Evolutionary conservation across 2,329 filamentous ascomycete species (phyloP).

Genomic region (Aureobasidium zeae): DNA sequence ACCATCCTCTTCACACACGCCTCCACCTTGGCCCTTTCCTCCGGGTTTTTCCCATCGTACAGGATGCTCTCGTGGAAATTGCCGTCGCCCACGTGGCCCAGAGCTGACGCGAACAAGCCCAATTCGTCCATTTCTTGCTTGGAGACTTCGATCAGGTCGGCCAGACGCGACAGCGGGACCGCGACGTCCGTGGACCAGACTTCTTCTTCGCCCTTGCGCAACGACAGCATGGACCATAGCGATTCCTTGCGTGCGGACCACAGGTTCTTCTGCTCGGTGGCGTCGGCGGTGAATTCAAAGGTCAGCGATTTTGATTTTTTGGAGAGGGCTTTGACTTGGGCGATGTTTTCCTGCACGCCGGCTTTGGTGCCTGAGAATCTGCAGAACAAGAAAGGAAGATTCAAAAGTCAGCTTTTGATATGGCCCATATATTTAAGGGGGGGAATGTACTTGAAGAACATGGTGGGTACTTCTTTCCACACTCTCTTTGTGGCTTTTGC

Average conservation of each 20-base stretch:
- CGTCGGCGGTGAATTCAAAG: conserved; percentile 48
- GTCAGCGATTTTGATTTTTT: conserved; percentile 47
- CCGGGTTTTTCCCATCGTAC: conserved; percentile 62
- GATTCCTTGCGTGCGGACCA: conserved; percentile 54
- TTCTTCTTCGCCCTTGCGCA: conserved; percentile 46
- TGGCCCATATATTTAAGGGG: neutral
- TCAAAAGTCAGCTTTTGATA: too few relatives aligned
- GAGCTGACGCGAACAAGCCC: conserved; percentile 74
- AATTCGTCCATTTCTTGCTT: conserved; percentile 84
- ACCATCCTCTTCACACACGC: conserved; percentile 84
- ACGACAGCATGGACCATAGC: conserved; percentile 51
- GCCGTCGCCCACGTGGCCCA: conserved; percentile 86
- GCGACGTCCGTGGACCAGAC: conserved; percentile 55
- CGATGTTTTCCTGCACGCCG: conserved; percentile 68
- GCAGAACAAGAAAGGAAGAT: too few relatives aligned
- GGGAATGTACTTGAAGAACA: conserved; percentile 63
- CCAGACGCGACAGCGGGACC: conserved; percentile 50
- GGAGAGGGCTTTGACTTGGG: conserved; percentile 58
- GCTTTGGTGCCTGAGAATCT: conserved; percentile 65
- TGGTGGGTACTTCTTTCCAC: conserved; percentile 67
- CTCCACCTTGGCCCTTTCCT: conserved; percentile 67
- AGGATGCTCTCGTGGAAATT: conserved; percentile 94
- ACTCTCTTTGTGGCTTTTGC: conserved; percentile 59
- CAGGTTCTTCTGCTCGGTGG: conserved; percentile 45
- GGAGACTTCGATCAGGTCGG: conserved; percentile 64